phyloP scores from a whole-genome alignment of 176 grass and related monocot species.

The Ananas comosus region DNA sequence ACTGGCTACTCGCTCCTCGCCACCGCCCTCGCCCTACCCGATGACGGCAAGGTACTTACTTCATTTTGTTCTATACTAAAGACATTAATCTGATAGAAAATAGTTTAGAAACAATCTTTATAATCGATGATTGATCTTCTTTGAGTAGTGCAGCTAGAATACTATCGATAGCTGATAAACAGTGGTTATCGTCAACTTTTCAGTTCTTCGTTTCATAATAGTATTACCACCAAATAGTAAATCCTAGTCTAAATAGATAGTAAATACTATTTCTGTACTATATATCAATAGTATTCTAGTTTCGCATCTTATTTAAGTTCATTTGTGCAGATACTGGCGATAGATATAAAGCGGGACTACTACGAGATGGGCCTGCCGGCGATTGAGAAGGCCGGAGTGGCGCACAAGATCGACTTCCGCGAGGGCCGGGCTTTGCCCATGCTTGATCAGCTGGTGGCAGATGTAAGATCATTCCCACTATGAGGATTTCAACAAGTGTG shows the following conservation, averaged over 20 bases:
- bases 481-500: background rate
- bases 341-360: conserved; percentile 96
- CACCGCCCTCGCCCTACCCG: conserved; percentile 80
- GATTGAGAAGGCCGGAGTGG: conserved; percentile 80
- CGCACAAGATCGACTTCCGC: conserved; percentile 98
- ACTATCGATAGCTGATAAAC: too few species aligned
- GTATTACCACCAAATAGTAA: too few species aligned
- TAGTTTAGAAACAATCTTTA: too few species aligned
- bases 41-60: conserved; percentile 63
- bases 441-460: conserved; percentile 57
- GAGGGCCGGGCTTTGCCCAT: conserved; percentile 69
- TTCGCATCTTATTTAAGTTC: background rate
- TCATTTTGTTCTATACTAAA: background rate
- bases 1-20: conserved; percentile 97
- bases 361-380: conserved; percentile 77
- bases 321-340: conserved; percentile 73
- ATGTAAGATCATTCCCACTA: conserved; percentile 26
- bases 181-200: too few species aligned
- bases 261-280: too few species aligned
- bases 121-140: too few species aligned
- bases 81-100: too few species aligned
- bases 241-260: too few species aligned
- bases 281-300: too few species aligned
- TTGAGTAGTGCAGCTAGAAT: too few species aligned
- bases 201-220: too few species aligned